phyloP scores from a whole-genome alignment of 352 stramenopile species.

The Pythium dissimile region DNA sequence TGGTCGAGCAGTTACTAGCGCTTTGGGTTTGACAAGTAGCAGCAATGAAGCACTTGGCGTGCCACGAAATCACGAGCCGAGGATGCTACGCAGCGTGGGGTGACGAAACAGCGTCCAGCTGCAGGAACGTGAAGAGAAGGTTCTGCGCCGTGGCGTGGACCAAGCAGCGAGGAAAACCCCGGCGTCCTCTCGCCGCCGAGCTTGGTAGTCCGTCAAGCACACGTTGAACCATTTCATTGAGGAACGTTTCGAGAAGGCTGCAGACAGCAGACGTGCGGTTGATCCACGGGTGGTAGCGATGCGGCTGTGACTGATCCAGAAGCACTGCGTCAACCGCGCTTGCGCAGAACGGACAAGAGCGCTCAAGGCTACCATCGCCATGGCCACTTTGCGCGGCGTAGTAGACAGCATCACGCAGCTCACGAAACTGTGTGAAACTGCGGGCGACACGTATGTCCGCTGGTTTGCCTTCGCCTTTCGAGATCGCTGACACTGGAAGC shows the following conservation, averaged over 20 bases:
- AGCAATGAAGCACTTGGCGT: too few species aligned
- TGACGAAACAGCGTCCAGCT: slow-evolving; percentile 4
- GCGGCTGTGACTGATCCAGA: slow-evolving; percentile 5
- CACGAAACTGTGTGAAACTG: slow-evolving; percentile 2
- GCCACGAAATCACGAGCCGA: too few species aligned
- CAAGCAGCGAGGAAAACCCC: neutral
- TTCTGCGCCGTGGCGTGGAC: slow-evolving; percentile 2
- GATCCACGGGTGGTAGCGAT: slow-evolving; percentile 14
- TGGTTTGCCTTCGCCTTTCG: neutral
- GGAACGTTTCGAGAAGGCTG: neutral
- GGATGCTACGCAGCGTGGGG: too few species aligned
- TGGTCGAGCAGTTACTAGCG: too few species aligned
- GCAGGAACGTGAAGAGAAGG: slow-evolving; percentile 1
- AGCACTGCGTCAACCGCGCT: slow-evolving; percentile 11
- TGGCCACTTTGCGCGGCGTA: slow-evolving; percentile 1
- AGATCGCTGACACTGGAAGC: neutral
- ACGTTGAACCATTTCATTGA: neutral
- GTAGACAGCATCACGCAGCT: slow-evolving; percentile 13
- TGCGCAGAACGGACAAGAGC: slow-evolving; percentile 9
- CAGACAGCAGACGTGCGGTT: neutral
- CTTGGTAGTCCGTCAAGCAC: neutral
- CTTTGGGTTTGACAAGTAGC: too few species aligned
- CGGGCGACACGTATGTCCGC: neutral
- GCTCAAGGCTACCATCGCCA: neutral
- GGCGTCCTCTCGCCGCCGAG: neutral